Percentiles rank a stretch among this genome's conserved stretches.
Evolutionary conservation across 1,139 yeast genomes (phyloP).

Genomic region (Lizanozyma gosingica): DNA sequence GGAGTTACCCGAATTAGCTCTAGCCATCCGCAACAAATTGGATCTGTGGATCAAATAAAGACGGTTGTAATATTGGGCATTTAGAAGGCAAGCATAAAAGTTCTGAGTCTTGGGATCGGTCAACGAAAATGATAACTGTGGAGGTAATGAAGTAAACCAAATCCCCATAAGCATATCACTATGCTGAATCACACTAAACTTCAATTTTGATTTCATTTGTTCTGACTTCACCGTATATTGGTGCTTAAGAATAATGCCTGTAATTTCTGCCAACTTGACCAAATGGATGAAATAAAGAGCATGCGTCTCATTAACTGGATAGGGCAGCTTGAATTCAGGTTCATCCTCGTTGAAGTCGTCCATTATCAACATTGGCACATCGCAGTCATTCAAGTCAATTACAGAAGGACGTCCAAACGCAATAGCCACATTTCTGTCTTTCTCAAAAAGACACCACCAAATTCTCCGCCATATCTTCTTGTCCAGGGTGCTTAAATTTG

Average conservation of each 20-base stretch:
- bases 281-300: conserved; percentile 54
- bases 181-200: conserved; percentile 52
- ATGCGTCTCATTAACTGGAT: conserved; percentile 39
- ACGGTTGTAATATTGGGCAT: conserved; percentile 67
- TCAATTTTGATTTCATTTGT: conserved; percentile 36
- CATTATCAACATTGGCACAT: conserved; percentile 61
- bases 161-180: conserved; percentile 77
- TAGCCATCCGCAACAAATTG: conserved; percentile 48
- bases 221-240: conserved; percentile 70
- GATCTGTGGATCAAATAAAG: conserved; percentile 67
- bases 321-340: conserved; percentile 36
- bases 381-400: conserved; percentile 68
- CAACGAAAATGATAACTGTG: conserved; percentile 53
- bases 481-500: conserved; percentile 26
- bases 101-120: conserved; percentile 44
- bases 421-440: conserved; percentile 64
- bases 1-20: conserved; percentile 32
- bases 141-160: conserved; percentile 68
- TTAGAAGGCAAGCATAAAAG: conserved; percentile 53
- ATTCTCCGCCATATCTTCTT: conserved; percentile 58
- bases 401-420: conserved; percentile 71
- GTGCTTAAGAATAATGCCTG: conserved; percentile 62
- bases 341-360: conserved; percentile 60
- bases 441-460: conserved; percentile 76
- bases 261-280: conserved; percentile 63